phyloP scores from a whole-genome alignment of 2,329 filamentous ascomycete genomes.

The Pseudocercospora crystallina region DNA sequence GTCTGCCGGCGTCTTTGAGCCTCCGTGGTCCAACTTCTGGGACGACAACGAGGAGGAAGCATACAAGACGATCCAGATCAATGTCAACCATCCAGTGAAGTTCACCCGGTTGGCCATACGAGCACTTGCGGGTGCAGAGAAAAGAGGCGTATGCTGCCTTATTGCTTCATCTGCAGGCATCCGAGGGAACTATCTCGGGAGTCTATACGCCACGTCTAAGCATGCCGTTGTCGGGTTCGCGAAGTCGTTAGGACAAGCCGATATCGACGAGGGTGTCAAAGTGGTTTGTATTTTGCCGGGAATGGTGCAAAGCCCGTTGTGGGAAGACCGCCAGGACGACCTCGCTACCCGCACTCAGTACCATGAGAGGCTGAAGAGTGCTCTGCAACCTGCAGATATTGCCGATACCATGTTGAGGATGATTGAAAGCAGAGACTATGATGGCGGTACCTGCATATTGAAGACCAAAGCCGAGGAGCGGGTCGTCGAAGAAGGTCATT shows the following conservation, averaged over 20 bases:
- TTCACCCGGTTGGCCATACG: conserved; percentile 23
- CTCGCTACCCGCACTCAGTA: conserved; percentile 18
- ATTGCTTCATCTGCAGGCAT: conserved; percentile 19
- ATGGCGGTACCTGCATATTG: conserved; percentile 25
- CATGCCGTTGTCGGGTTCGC: conserved; percentile 45
- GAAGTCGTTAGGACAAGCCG: conserved; percentile 45
- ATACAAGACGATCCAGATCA: conserved; percentile 25
- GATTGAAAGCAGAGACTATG: conserved; percentile 23
- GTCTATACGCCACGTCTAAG: conserved; percentile 39
- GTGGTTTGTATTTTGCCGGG: conserved; percentile 40
- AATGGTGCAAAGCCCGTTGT: conserved; percentile 25
- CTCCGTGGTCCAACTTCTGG: conserved; percentile 23
- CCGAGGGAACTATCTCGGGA: conserved; percentile 23
- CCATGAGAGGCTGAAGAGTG: conserved; percentile 14
- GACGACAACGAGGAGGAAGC: conserved; percentile 18
- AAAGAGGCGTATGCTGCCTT: conserved; percentile 22
- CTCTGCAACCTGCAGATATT: conserved; percentile 22
- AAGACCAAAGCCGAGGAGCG: conserved; percentile 21
- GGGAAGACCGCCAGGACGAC: conserved; percentile 39
- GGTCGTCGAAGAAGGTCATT: conserved; percentile 18
- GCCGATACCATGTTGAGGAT: conserved; percentile 24
- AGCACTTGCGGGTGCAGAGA: conserved; percentile 23
- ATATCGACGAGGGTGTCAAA: conserved; percentile 42
- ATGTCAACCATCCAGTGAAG: conserved; percentile 24
- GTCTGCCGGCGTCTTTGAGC: conserved; percentile 18